Percentiles rank a stretch among this genome's conserved stretches.
Conservation (phyloP, 495 filamentous ascomycete genomes). For the Talaromyces borbonicus region DNA sequence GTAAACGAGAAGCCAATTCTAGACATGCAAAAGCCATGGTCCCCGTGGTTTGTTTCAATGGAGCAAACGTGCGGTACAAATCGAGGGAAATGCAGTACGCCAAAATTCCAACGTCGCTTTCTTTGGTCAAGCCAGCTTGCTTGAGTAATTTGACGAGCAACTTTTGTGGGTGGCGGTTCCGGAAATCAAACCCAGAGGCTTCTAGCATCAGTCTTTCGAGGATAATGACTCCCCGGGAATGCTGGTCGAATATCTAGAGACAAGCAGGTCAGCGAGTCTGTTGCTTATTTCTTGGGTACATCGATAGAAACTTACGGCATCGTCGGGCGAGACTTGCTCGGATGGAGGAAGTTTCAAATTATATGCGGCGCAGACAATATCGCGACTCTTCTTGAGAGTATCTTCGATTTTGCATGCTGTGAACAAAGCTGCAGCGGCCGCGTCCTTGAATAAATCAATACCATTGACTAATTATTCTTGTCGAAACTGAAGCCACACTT, state of each 20-base stretch:
- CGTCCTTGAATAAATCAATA: conserved; percentile 46
- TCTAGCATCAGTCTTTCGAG: conserved; percentile 94
- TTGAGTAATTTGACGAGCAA: conserved; percentile 65
- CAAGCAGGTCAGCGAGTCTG: conserved; percentile 9
- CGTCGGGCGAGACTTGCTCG: conserved; percentile 73
- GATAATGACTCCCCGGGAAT: conserved; percentile 68
- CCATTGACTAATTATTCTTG: conserved; percentile 10
- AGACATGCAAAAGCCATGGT: conserved; percentile 75
- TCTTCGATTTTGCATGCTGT: conserved; percentile 96
- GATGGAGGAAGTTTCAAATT: conserved; percentile 64
- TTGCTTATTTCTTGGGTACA: not conserved
- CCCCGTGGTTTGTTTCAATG: conserved; percentile 73
- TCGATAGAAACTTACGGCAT: conserved; percentile 47
- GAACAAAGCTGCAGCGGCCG: conserved; percentile 78
- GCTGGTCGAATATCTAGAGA: conserved; percentile 62
- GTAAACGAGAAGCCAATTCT: conserved; percentile 65
- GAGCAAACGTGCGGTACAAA: conserved; percentile 84
- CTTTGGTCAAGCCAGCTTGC: conserved; percentile 35
- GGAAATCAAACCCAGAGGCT: conserved; percentile 84
- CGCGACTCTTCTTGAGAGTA: conserved; percentile 89
- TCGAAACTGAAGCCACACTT: not conserved
- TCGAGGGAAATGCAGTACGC: conserved; percentile 80
- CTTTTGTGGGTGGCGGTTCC: conserved; percentile 80
- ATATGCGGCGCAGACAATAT: conserved; percentile 83
- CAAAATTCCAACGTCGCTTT: conserved; percentile 46